Percentiles rank a stretch among this genome's conserved stretches.
These are phyloP conservation scores for Gyrodon lividus DNA, from an alignment of 768 basidiomycete species.

Conservation along the genomic window DNA sequence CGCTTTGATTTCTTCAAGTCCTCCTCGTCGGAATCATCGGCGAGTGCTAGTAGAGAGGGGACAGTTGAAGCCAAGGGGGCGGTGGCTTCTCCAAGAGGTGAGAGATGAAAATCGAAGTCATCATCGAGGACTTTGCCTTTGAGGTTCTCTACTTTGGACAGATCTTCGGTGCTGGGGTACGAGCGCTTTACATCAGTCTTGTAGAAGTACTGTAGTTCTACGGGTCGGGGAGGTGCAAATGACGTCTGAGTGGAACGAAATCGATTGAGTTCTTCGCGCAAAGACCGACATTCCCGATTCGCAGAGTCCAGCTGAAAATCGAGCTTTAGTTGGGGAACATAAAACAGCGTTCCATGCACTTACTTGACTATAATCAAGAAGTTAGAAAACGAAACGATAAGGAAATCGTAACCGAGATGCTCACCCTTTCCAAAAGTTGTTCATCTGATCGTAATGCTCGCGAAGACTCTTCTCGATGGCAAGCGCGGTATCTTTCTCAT, in stretches of 20 bases:
- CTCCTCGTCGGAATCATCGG: slow-evolving; percentile 30
- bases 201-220: slow-evolving; percentile 25
- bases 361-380: slow-evolving; percentile 33
- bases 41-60: slow-evolving; percentile 29
- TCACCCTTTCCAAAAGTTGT: slow-evolving; percentile 40
- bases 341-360: slow-evolving; percentile 17
- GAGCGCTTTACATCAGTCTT: slow-evolving; percentile 22
- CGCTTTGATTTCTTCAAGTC: slow-evolving; percentile 21
- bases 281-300: slow-evolving; percentile 24
- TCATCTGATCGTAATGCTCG: slow-evolving; percentile 49
- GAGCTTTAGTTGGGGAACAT: slow-evolving; percentile 7
- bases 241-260: slow-evolving; percentile 13
- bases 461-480: slow-evolving; percentile 53
- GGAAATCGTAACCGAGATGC: slow-evolving; percentile 15
- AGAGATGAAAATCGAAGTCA: slow-evolving; percentile 30
- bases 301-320: slow-evolving; percentile 22
- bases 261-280: slow-evolving; percentile 30
- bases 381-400: slow-evolving; percentile 17
- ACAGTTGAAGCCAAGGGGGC: slow-evolving; percentile 27
- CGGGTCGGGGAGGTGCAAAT: slow-evolving; percentile 10
- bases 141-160: slow-evolving; percentile 12
- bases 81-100: slow-evolving; percentile 28
- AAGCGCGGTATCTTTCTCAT: slow-evolving; percentile 52
- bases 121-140: slow-evolving; percentile 28
- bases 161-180: slow-evolving; percentile 15